Evolutionary conservation across 148 eudicot species (phyloP), one percentile per base, ranked within the genome.

Genomic region (Diospyros kaki): DNA sequence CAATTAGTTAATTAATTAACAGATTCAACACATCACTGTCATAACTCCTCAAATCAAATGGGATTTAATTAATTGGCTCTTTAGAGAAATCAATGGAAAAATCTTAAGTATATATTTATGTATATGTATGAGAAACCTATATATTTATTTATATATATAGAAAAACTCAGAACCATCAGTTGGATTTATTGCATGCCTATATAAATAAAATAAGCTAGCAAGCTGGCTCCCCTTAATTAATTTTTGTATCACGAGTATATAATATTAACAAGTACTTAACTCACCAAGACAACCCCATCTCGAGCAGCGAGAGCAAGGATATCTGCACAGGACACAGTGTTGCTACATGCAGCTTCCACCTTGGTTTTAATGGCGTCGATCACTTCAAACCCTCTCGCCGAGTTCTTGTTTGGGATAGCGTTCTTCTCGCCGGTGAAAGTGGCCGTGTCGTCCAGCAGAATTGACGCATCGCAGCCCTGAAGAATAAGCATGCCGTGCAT

Each of bases 241-340:
- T 9, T 9, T 9, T 3, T 54, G 12, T 54, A 54, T 6, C 1
- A 12, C 12, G 1, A 6, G 1, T 4, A 2, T 9, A 54, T 9
- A 14, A 14, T 9, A 54, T 2, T 54, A 3, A 2, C 6, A 9
- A 3, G 11, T 54, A 3, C 9, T 9, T 54, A 12, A 76, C 86
- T 88, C 52, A 89, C 92, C 80, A 80, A 64, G n/a, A 71, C 66
- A 28, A 83, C 82, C 2, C 87, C 86, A 71, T 28, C 28, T 28
- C 28, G 28, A 28, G 28, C 28, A 28, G 28, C 28, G 28, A 28
- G 28, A 28, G 28, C 83, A 5, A 86, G 81, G 42, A 88, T 88
- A 73, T 88, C 92, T 6, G 92, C 89, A 75, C 90, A 89, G 56
- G 92, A 89, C 0, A 89, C 92, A 0, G 83, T 81, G 59, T 51